Base-by-base conservation (phyloP, 352 stramenopile species). In the Globisporangium megalacanthum region DNA sequence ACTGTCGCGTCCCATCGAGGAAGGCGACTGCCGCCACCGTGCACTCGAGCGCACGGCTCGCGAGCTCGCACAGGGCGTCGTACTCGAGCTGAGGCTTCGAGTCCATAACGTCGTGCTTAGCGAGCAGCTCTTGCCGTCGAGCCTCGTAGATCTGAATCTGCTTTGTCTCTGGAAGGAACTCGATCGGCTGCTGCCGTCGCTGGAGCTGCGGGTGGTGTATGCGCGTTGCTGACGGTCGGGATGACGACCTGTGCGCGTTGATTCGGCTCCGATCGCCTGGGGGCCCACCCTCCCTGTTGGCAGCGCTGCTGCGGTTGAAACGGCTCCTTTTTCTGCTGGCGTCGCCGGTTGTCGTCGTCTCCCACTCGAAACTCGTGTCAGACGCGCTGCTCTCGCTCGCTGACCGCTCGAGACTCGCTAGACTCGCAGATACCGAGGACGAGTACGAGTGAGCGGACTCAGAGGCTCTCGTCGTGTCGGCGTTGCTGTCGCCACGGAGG, bases 61-160 rank as follows among this genome's bases (percentile, higher is more conserved):
- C 76, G 1, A 89, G 74, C 36, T 88, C 68, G 14, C 82, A 92
- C n/a, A 92, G 63, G 11, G 82, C 79, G 44, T 92, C 77, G 62
- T 82, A 88, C 61, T 88, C 82, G n/a, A 68, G 69, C 52, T 86
- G 73, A 1, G 62, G 57, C 2, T 61, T 62, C 0, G 72, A 72
- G 52, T 83, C 65, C 41, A 77, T 60, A 37, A 89, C 67, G 1
- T 72, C 69, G 42, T 76, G 84, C 31, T 57, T 55, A 25, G 55
- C 50, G 17, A 89, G 68, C 45, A 86, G 68, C 48, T 80, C 66
- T 25, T 70, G 62, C 4, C 72, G 61, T 5, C 65, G 77, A 1
- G 55, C 37, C 22, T 86, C 72, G 49, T 88, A 79, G 52, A 86
- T 75, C 44, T 80, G 58, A 44, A 69, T 61, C 51, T 77, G 75